A percentile compares a stretch with the other conserved stretches of the same genome.
These are phyloP conservation scores for Rheum nobile DNA, from an alignment of 148 eudicot species.

Conservation along the genomic window DNA sequence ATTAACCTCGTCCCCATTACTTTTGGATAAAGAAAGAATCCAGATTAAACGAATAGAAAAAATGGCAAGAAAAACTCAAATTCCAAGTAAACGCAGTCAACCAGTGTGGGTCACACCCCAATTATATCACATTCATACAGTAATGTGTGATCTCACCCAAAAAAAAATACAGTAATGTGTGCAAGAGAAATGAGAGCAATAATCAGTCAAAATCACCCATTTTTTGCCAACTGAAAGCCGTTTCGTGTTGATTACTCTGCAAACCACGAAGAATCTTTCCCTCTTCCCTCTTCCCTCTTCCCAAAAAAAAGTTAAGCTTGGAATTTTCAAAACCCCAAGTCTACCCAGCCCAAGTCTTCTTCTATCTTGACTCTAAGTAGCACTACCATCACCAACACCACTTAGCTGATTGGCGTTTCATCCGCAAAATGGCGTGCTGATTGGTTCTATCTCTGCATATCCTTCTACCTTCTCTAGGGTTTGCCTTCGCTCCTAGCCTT, in stretches of 20 bases:
- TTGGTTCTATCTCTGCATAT: not conserved
- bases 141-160: too few species aligned
- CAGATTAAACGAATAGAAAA: not conserved
- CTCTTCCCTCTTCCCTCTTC: not conserved
- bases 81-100: conserved; percentile 6
- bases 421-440: not conserved
- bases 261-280: not conserved
- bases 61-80: not conserved
- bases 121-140: not conserved
- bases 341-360: conserved; percentile 5
- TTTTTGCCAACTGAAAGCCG: not conserved
- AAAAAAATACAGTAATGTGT: too few species aligned
- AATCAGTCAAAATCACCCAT: not conserved
- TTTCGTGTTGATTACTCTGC: conserved; percentile 4
- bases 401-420: not conserved
- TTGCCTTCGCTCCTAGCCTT: not conserved
- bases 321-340: conserved; percentile 5
- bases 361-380: conserved; percentile 9
- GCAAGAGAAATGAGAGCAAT: not conserved
- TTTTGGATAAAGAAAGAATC: too few species aligned
- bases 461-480: not conserved
- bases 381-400: not conserved
- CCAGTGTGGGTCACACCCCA: not conserved
- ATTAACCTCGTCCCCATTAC: too few species aligned
- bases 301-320: too few species aligned